Conservation (phyloP, 2,329 filamentous ascomycete species). For the Didymosphaeria variabile region DNA sequence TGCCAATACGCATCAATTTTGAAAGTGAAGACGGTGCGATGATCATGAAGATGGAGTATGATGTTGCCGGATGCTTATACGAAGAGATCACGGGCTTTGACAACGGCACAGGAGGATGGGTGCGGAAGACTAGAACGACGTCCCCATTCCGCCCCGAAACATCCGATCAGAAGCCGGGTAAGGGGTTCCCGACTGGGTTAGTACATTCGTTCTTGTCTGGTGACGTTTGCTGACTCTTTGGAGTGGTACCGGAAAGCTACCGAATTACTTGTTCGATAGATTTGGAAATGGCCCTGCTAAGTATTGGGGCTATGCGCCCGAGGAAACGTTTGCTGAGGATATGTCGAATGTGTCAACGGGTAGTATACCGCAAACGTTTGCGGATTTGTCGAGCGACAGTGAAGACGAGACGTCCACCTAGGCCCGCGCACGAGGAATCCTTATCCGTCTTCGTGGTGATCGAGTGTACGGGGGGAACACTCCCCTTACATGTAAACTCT, state of each 20-base stretch:
- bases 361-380: background rate
- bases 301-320: background rate
- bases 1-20: constrained; percentile 38
- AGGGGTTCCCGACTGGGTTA: constrained; percentile 11
- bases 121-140: constrained; percentile 11
- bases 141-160: constrained; percentile 4
- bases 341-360: background rate
- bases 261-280: background rate
- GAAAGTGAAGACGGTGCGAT: constrained; percentile 40
- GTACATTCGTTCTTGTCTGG: background rate
- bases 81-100: constrained; percentile 21
- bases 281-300: background rate
- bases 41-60: constrained; percentile 40
- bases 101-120: constrained; percentile 8
- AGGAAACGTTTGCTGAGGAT: background rate
- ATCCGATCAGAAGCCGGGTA: background rate
- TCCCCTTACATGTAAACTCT: no score
- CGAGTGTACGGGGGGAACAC: no score
- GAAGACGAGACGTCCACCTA: background rate
- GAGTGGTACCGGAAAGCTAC: background rate
- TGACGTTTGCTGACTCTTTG: background rate
- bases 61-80: constrained; percentile 6
- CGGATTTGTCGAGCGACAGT: background rate
- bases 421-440: background rate
- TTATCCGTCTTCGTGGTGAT: no score